phyloP scores from a whole-genome alignment of 169 alveolate genomes.

The Plasmodium berghei region DNA sequence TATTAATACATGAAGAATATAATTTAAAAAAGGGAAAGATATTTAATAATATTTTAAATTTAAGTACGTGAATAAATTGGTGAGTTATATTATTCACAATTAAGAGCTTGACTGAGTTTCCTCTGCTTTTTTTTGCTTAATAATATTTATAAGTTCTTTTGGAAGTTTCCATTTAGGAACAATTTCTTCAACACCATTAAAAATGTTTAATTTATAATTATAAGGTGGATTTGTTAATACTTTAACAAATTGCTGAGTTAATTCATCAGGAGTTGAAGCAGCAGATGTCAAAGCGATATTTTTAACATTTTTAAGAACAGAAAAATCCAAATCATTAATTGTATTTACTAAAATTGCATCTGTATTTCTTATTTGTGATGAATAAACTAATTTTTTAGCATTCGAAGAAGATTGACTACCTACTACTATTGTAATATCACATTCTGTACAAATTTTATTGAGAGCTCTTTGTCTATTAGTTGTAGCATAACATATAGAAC shows the following conservation, averaged over 20 bases:
- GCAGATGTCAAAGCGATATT: conserved; percentile 85
- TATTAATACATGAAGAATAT: too few species aligned
- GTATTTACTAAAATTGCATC: conserved; percentile 79
- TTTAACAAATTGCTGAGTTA: conserved; percentile 79
- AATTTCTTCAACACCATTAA: conserved; percentile 82
- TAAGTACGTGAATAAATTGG: too few species aligned
- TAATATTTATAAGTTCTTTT: conserved; percentile 79
- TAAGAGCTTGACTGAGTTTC: too few species aligned
- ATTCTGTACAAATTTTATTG: conserved; percentile 75
- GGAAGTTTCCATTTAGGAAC: conserved; percentile 90
- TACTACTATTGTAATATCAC: conserved; percentile 83
- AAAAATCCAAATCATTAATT: conserved; percentile 79
- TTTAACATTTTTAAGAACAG: conserved; percentile 78
- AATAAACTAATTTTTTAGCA: conserved; percentile 85
- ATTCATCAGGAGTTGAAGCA: conserved; percentile 89
- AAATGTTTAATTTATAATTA: conserved; percentile 68
- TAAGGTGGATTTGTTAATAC: conserved; percentile 78
- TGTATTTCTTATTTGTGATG: conserved; percentile 79
- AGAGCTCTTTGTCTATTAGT: conserved; percentile 88
- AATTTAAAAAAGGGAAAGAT: too few species aligned
- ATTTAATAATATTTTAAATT: too few species aligned
- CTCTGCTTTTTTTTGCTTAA: conserved; percentile 54
- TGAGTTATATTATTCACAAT: too few species aligned
- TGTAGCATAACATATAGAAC: conserved; percentile 90
- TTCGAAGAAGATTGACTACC: conserved; percentile 87